Conservation (phyloP, 2,329 filamentous ascomycete genomes). For the Lasiodiplodia citricola region DNA sequence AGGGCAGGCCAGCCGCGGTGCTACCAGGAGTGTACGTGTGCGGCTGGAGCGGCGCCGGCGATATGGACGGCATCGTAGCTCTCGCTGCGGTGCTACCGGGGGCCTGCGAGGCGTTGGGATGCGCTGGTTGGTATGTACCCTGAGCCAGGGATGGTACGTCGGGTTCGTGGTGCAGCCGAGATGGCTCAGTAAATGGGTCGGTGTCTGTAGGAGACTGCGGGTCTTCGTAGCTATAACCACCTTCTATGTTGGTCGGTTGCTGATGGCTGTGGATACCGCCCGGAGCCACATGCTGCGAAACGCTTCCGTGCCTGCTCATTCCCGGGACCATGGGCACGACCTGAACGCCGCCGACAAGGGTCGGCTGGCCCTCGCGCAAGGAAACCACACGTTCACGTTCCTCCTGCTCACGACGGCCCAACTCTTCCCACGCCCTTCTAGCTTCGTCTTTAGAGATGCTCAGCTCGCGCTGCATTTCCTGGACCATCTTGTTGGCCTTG, state of each 20-base stretch:
- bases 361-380: conserved; percentile 86
- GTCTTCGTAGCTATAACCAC: conserved; percentile 57
- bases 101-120: conserved; percentile 35
- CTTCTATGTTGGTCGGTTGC: conserved; percentile 35
- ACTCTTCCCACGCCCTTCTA: conserved; percentile 93
- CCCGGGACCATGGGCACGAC: conserved; percentile 90
- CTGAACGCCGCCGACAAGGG: conserved; percentile 88
- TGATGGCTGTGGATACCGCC: conserved; percentile 18
- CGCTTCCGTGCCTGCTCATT: conserved; percentile 60
- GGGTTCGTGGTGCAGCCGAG: conserved; percentile 35
- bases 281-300: conserved; percentile 44
- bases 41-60: conserved; percentile 26
- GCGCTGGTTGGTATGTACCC: conserved; percentile 32
- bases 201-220: conserved; percentile 62
- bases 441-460: conserved; percentile 96
- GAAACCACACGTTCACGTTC: conserved; percentile 85
- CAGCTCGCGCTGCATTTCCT: conserved; percentile 90
- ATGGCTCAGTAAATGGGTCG: conserved; percentile 65
- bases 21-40: conserved; percentile 18
- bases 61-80: conserved; percentile 6
- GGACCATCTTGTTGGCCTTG: conserved; percentile 76
- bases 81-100: neutral
- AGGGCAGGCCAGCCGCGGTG: conserved; percentile 24
- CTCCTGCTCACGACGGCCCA: conserved; percentile 90
- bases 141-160: conserved; percentile 40